Percentiles rank a stretch among this genome's conserved stretches.
Evolutionary conservation across 2,329 filamentous ascomycete species (phyloP).

Genomic region (Colletotrichum agaves): DNA sequence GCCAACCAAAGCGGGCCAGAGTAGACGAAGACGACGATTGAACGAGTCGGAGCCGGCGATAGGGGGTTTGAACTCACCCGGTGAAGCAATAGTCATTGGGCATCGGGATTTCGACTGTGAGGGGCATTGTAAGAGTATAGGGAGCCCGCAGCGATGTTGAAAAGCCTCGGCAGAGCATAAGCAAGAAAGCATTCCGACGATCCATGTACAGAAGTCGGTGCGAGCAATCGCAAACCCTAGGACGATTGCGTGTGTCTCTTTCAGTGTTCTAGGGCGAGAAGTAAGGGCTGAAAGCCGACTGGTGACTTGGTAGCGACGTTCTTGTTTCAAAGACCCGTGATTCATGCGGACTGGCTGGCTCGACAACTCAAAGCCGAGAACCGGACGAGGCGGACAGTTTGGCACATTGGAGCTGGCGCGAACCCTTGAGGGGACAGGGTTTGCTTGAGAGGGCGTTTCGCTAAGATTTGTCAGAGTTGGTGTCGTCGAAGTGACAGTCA

Average conservation of each 20-base stretch:
- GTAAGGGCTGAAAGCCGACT: constrained; percentile 14
- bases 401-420: neutral
- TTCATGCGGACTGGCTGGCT: constrained; percentile 30
- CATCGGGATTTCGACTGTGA: constrained; percentile 18
- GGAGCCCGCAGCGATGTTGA: neutral
- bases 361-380: constrained; percentile 27
- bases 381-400: constrained; percentile 21
- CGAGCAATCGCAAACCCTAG: constrained; percentile 11
- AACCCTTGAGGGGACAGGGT: neutral
- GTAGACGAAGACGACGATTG: constrained; percentile 77
- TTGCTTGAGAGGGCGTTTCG: neutral
- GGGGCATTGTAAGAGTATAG: constrained; percentile 1
- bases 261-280: constrained; percentile 20
- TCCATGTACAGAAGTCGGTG: constrained; percentile 10
- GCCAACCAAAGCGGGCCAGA: constrained; percentile 77
- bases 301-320: constrained; percentile 25
- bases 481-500: constrained; percentile 23
- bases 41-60: neutral
- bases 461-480: constrained; percentile 22
- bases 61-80: neutral
- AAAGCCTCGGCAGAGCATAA: constrained; percentile 10
- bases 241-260: constrained; percentile 24
- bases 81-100: neutral
- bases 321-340: constrained; percentile 20
- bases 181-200: constrained; percentile 10